phyloP scores from a whole-genome alignment of 768 basidiomycete genomes.

The Amanita molliuscula region DNA sequence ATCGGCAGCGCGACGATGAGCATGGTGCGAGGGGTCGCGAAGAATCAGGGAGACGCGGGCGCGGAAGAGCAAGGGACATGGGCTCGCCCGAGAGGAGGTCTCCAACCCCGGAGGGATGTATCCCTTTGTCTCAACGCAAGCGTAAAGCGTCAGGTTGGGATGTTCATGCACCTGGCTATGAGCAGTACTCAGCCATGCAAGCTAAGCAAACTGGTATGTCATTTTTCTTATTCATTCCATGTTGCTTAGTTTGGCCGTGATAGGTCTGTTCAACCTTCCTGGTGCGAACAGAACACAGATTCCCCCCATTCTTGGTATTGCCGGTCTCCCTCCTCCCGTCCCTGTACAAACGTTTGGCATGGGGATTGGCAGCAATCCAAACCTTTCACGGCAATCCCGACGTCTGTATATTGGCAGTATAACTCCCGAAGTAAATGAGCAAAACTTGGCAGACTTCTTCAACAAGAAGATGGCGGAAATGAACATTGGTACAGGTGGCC shows the following conservation, averaged over 20 bases:
- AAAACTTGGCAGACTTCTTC: conserved; percentile 89
- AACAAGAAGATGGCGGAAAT: conserved; percentile 93
- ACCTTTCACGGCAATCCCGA: conserved; percentile 86
- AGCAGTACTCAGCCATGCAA: conserved; percentile 89
- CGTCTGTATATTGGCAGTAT: conserved; percentile 96
- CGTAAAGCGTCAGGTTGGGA: conserved; percentile 94
- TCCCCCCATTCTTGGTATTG: conserved; percentile 71
- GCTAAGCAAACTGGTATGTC: conserved; percentile 92
- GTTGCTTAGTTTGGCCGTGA: conserved; percentile 7
- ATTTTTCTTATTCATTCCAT: conserved; percentile 2
- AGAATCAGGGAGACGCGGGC: conserved; percentile 24
- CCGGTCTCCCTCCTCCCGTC: conserved; percentile 75
- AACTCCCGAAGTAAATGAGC: conserved; percentile 89
- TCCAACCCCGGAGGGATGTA: conserved; percentile 81
- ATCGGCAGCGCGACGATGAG: conserved; percentile 31
- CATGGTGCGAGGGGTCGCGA: conserved; percentile 26
- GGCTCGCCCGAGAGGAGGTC: conserved; percentile 75
- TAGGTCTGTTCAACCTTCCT: conserved; percentile 93
- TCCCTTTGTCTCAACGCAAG: conserved; percentile 77
- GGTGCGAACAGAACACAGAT: conserved; percentile 88
- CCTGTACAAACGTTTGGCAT: conserved; percentile 80
- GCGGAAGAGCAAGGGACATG: conserved; percentile 41
- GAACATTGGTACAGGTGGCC: conserved; percentile 71
- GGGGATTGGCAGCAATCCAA: conserved; percentile 81
- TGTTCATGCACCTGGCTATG: conserved; percentile 90